Evolutionary conservation across 768 basidiomycete species (phyloP).

Genomic region (Boletus tomentosulus): DNA sequence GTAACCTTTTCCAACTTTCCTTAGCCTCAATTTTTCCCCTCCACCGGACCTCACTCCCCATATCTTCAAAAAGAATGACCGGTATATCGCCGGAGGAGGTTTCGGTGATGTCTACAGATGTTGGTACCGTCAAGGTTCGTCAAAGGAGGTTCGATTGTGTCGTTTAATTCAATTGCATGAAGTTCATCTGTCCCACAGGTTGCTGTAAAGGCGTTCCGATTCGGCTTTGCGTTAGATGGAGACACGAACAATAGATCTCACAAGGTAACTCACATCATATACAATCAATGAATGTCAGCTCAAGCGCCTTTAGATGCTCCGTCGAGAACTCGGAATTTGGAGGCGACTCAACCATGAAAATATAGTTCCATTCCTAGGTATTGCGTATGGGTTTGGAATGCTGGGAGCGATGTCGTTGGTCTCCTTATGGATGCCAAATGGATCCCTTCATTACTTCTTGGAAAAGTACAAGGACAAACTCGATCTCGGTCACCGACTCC

Average conservation of each 20-base stretch:
- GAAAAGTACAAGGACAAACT: not conserved
- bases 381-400: constrained; percentile 24
- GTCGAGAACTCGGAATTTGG: constrained; percentile 31
- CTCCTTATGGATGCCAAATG: constrained; percentile 30
- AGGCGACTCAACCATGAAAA: constrained; percentile 20
- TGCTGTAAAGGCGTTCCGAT: constrained; percentile 23
- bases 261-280: not conserved
- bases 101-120: constrained; percentile 16
- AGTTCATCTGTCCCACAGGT: constrained; percentile 7
- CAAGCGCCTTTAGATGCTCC: not conserved
- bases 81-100: constrained; percentile 4
- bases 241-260: not conserved
- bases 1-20: no score
- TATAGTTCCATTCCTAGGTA: constrained; percentile 26
- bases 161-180: not conserved
- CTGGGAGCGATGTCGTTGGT: constrained; percentile 22
- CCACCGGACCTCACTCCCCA: constrained; percentile 8
- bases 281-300: no score
- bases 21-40: not conserved
- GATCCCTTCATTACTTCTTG: constrained; percentile 20
- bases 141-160: constrained; percentile 4
- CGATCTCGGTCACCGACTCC: not conserved
- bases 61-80: not conserved
- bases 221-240: not conserved
- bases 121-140: not conserved